These are phyloP conservation scores for Mikania micrantha DNA, from an alignment of 129 eudicot species.

Conservation along the genomic window DNA sequence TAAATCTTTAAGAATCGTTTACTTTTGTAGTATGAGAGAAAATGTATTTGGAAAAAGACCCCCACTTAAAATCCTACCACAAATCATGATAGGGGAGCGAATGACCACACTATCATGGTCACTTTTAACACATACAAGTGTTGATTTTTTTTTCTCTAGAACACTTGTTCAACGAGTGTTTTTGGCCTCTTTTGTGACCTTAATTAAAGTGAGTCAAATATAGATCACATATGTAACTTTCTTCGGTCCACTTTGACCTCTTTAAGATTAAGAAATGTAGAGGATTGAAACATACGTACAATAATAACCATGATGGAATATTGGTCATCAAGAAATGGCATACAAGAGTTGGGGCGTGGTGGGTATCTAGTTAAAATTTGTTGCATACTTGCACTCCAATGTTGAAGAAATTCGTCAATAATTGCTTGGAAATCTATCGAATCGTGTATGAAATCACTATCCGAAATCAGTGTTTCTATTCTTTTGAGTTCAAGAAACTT, in stretches of 20 bases:
- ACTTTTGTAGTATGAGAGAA: slow-evolving; percentile 3
- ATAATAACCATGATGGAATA: not conserved
- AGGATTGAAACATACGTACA: not conserved
- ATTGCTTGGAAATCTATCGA: too few species aligned
- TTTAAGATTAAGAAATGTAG: not conserved
- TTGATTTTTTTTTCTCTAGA: not conserved
- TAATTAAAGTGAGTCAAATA: not conserved
- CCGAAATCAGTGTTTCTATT: too few species aligned
- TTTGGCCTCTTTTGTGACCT: not conserved
- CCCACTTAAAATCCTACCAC: not conserved
- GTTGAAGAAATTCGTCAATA: too few species aligned
- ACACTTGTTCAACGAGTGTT: not conserved
- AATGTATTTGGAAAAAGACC: slow-evolving; percentile 4
- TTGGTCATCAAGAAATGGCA: not conserved
- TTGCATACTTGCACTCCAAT: too few species aligned
- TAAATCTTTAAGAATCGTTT: not conserved
- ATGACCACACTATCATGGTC: slow-evolving; percentile 16
- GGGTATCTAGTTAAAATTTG: not conserved
- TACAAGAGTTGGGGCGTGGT: slow-evolving; percentile 5
- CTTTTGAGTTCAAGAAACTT: too few species aligned
- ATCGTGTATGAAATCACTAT: too few species aligned
- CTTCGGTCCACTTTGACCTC: slow-evolving; percentile 13
- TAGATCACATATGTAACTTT: too few species aligned
- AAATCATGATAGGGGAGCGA: not conserved
- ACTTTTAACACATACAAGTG: not conserved